Percentiles rank a stretch among this genome's conserved stretches.
These are phyloP conservation scores for Phaeosphaeriaceae sp. DNA, from an alignment of 2,329 filamentous ascomycete genomes.

Conservation along the genomic window DNA sequence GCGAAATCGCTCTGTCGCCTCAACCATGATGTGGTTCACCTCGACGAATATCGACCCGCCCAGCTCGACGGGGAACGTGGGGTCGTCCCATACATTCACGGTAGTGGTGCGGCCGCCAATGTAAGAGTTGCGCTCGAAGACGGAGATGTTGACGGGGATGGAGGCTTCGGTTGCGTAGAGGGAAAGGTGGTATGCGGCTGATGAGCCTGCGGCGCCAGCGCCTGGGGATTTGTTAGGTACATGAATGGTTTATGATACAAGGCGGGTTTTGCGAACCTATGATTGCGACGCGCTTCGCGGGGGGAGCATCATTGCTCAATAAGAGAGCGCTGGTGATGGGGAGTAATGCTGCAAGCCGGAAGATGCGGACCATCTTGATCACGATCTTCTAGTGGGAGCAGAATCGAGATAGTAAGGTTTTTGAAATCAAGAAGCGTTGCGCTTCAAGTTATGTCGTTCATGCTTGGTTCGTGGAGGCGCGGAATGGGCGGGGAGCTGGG, in stretches of 20 bases:
- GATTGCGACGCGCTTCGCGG: conserved; percentile 46
- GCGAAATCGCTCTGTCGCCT: conserved; percentile 74
- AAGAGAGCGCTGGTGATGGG: conserved; percentile 26
- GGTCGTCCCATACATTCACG: conserved; percentile 75
- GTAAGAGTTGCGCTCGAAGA: conserved; percentile 81
- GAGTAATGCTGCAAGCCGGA: conserved; percentile 20
- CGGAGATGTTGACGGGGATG: conserved; percentile 77
- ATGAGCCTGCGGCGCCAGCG: conserved; percentile 87
- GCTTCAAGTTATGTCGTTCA: conserved; percentile 10
- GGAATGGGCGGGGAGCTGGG: conserved; percentile 6
- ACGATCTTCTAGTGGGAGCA: neutral
- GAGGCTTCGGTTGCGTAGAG: conserved; percentile 69
- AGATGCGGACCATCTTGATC: conserved; percentile 14
- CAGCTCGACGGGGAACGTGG: conserved; percentile 75
- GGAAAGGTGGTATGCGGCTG: conserved; percentile 81
- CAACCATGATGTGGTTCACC: conserved; percentile 81
- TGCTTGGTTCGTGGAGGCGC: conserved; percentile 7
- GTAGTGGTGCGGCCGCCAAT: conserved; percentile 90
- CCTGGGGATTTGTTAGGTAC: conserved; percentile 59
- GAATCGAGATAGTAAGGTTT: neutral
- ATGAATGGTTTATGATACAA: neutral
- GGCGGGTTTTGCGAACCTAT: conserved; percentile 38
- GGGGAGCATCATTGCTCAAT: conserved; percentile 14
- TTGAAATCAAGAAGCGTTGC: conserved; percentile 1
- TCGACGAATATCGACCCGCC: conserved; percentile 92